Percentiles rank a stretch among this genome's conserved stretches.
phyloP scores from a whole-genome alignment of 768 basidiomycete genomes.

The Clavulina sp. region DNA sequence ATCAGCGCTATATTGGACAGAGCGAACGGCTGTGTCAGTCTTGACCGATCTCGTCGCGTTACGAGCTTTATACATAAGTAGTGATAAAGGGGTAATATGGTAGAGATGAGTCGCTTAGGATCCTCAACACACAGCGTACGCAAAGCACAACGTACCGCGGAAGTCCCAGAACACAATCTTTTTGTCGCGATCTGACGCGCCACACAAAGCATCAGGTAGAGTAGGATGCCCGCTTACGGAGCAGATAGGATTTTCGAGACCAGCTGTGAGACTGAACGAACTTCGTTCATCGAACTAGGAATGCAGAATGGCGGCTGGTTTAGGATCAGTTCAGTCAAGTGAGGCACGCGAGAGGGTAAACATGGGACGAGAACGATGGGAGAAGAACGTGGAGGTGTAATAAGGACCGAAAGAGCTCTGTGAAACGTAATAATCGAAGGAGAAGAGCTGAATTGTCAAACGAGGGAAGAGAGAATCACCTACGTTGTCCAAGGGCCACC shows the following conservation, averaged over 20 bases:
- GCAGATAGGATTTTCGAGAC: not conserved
- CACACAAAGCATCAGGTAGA: not conserved
- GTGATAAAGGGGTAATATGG: not conserved
- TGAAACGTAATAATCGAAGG: no score
- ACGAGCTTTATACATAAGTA: not conserved
- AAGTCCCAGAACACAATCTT: not conserved
- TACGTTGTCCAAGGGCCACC: not conserved
- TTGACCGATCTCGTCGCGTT: not conserved
- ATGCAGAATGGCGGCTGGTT: not conserved
- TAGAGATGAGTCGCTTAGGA: not conserved
- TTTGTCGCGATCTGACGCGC: not conserved
- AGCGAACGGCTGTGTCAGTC: not conserved
- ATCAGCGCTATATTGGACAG: not conserved
- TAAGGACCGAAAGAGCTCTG: no score
- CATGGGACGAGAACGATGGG: no score
- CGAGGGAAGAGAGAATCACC: no score
- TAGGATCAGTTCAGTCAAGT: not conserved
- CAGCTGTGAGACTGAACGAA: not conserved
- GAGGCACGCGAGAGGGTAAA: no score
- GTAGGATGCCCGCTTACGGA: not conserved
- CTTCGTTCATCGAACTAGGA: constrained; percentile 1
- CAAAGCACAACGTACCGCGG: not conserved
- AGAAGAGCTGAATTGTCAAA: no score
- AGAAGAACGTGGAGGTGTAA: no score
- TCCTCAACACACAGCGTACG: not conserved